Conservation (phyloP, 305 asterid species). For the Nicotiana rustica region DNA sequence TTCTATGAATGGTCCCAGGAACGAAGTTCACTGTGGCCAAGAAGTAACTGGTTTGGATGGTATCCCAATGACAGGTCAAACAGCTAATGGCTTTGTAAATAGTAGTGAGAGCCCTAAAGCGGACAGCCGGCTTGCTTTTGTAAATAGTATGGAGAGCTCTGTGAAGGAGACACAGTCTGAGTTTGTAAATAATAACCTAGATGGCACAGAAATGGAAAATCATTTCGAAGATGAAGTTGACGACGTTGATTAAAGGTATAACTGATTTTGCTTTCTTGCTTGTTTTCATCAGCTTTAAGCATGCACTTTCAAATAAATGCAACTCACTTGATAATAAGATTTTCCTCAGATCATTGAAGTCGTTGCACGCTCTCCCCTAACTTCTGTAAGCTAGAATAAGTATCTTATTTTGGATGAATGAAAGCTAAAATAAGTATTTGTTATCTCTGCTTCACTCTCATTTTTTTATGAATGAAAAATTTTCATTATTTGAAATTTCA, state of each 20-base stretch:
- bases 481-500: not conserved
- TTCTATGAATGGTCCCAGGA: conserved; percentile 46
- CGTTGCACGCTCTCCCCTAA: not conserved
- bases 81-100: conserved; percentile 60
- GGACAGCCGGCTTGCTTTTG: conserved; percentile 55
- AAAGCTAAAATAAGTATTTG: too few relatives aligned
- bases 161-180: conserved; percentile 48
- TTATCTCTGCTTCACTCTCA: not conserved
- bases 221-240: conserved; percentile 45
- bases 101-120: conserved; percentile 53
- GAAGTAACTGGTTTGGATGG: conserved; percentile 53
- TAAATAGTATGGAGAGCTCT: conserved; percentile 59
- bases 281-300: not conserved
- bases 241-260: conserved; percentile 60
- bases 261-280: conserved; percentile 19
- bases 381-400: not conserved
- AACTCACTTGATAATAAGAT: not conserved
- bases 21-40: conserved; percentile 45
- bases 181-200: conserved; percentile 65
- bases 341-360: not conserved
- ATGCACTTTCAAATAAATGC: not conserved
- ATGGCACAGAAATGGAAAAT: conserved; percentile 56
- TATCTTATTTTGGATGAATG: not conserved
- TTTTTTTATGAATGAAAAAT: not conserved
- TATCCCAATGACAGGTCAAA: conserved; percentile 49